Conservation (phyloP, 2,329 filamentous ascomycete species). For the Didymosphaeria variabile region DNA sequence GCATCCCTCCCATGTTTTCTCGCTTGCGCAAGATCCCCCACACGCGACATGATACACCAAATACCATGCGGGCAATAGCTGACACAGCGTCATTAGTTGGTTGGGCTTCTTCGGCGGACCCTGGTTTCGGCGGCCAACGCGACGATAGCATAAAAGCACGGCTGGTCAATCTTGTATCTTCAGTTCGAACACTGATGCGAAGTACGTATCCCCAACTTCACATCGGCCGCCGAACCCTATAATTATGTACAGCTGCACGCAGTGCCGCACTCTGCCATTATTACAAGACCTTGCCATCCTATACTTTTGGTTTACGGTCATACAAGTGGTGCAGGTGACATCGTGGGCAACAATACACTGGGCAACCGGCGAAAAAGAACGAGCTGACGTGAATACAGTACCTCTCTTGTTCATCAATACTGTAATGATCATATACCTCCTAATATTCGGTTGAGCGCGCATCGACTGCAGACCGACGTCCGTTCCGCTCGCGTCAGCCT, state of each 20-base stretch:
- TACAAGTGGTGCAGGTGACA: background rate
- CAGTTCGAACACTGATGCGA: conserved; percentile 90
- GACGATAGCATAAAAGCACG: conserved; percentile 85
- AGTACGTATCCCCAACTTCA: conserved; percentile 66
- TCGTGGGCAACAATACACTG: background rate
- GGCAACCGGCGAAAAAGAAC: background rate
- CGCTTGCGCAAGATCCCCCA: conserved; percentile 4
- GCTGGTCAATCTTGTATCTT: conserved; percentile 87
- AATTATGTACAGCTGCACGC: background rate
- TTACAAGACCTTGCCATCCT: background rate
- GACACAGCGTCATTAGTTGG: conserved; percentile 68
- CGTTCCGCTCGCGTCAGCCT: background rate
- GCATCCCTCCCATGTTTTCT: background rate
- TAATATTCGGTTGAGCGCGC: conserved; percentile 45
- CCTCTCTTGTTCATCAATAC: conserved; percentile 52
- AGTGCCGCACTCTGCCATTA: background rate
- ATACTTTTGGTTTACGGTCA: background rate
- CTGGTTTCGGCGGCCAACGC: conserved; percentile 76
- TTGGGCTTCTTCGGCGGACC: conserved; percentile 75
- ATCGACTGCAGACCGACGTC: conserved; percentile 3
- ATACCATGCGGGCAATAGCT: conserved; percentile 8
- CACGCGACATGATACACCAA: background rate
- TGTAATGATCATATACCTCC: conserved; percentile 49
- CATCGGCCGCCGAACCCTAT: background rate
- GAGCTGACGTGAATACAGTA: conserved; percentile 38